Percentiles rank a stretch among this genome's conserved stretches.
These are phyloP conservation scores for Nannochloropsis salina DNA, from an alignment of 108 stramenopile species.

Conservation along the genomic window DNA sequence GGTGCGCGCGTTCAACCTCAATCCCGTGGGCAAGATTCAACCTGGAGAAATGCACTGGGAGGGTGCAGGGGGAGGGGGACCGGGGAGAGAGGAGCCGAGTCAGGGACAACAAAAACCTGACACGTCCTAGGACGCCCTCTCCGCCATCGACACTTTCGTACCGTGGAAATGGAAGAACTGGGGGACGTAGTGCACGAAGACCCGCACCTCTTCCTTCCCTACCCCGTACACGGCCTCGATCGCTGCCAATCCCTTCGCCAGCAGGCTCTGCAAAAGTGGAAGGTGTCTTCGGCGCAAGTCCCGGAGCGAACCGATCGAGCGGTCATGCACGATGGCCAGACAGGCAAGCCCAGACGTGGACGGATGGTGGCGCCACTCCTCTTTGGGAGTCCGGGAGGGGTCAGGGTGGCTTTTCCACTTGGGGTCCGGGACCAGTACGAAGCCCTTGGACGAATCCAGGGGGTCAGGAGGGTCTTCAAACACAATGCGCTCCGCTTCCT, in stretches of 20 bases:
- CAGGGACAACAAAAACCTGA: background rate
- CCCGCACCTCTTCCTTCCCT: background rate
- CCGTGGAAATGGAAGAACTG: constrained; percentile 23
- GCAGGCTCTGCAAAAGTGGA: background rate
- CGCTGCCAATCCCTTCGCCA: background rate
- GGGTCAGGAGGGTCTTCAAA: background rate
- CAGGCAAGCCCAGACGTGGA: background rate
- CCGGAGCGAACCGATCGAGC: background rate
- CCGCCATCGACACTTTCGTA: background rate
- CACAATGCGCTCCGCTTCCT: constrained; percentile 20
- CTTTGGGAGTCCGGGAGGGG: constrained; percentile 16
- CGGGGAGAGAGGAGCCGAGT: background rate
- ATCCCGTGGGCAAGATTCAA: background rate
- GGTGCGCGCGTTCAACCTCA: constrained; percentile 17
- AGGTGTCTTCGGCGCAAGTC: background rate
- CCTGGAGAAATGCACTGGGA: background rate
- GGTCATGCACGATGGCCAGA: background rate
- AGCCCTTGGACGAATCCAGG: background rate
- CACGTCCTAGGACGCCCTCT: background rate
- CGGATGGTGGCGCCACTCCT: background rate
- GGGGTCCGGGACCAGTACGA: background rate
- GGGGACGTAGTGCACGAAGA: constrained; percentile 12
- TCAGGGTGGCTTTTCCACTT: constrained; percentile 19
- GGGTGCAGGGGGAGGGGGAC: background rate
- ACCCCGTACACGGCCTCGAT: constrained; percentile 7